Percentiles rank a stretch among this genome's conserved stretches.
Evolutionary conservation across 768 basidiomycete genomes (phyloP).

Genomic region (Rhodotorula taiwanensis): DNA sequence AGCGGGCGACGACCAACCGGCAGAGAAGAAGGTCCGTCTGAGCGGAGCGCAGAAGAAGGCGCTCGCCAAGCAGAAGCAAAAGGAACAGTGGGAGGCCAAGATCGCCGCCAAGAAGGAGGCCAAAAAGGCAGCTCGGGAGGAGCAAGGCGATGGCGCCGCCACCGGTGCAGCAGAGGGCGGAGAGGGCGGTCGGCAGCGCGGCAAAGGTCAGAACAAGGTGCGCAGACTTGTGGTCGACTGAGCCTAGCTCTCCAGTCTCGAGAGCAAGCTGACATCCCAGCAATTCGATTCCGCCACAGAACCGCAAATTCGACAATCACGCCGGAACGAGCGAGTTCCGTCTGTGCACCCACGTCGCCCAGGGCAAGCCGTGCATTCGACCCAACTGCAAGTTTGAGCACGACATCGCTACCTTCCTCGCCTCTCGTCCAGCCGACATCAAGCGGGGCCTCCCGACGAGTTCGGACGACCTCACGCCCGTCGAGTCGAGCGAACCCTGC

Average conservation of each 20-base stretch:
- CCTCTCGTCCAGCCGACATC: constrained; percentile 67
- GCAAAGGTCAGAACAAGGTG: constrained; percentile 69
- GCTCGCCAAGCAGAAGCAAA: constrained; percentile 60
- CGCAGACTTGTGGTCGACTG: constrained; percentile 49
- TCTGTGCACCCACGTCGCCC: constrained; percentile 73
- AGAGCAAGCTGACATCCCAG: too few relatives aligned
- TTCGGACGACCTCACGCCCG: constrained; percentile 53
- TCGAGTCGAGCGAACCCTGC: constrained; percentile 54
- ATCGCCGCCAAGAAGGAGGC: constrained; percentile 13
- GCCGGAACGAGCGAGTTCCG: constrained; percentile 49
- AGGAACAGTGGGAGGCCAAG: constrained; percentile 52
- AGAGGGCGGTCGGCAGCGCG: constrained; percentile 23
- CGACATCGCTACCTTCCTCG: constrained; percentile 67
- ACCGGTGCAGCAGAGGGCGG: constrained; percentile 37
- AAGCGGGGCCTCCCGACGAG: constrained; percentile 52
- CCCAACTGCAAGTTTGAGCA: constrained; percentile 71
- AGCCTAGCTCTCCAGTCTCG: constrained; percentile 53
- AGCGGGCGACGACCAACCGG: constrained; percentile 35
- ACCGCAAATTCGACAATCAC: constrained; percentile 27
- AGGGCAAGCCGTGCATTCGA: constrained; percentile 54
- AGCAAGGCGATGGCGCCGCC: constrained; percentile 9
- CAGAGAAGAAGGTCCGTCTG: constrained; percentile 41
- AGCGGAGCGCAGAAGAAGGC: constrained; percentile 49
- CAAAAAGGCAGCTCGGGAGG: constrained; percentile 23
- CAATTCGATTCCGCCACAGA: constrained; percentile 46